Percentiles rank a stretch among this genome's conserved stretches.
Conservation (phyloP, 768 basidiomycete genomes). For the Tricholoma flavovirens region DNA sequence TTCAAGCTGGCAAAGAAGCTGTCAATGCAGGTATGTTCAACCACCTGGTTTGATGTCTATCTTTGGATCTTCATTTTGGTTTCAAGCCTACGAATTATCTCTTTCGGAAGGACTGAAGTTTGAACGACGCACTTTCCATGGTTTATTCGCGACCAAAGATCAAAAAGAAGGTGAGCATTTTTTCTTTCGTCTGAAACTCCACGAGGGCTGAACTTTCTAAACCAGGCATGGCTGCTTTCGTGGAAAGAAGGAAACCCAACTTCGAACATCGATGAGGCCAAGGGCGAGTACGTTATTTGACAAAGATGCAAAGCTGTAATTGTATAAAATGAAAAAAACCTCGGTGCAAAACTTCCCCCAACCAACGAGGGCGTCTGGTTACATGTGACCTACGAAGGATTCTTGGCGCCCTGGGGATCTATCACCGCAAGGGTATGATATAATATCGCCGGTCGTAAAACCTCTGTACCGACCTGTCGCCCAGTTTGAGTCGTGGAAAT, state of each 20-base stretch:
- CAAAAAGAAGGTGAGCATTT: slow-evolving; percentile 77
- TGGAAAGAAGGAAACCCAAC: slow-evolving; percentile 84
- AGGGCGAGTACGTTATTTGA: not conserved
- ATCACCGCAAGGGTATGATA: no score
- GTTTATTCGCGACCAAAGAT: slow-evolving; percentile 87
- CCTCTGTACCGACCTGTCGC: no score
- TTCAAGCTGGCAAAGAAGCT: slow-evolving; percentile 87
- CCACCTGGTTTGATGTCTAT: not conserved
- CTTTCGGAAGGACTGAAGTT: slow-evolving; percentile 80
- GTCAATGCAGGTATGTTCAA: slow-evolving; percentile 70
- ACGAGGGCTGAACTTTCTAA: slow-evolving; percentile 1
- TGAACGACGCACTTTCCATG: slow-evolving; percentile 88
- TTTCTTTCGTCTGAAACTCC: slow-evolving; percentile 21
- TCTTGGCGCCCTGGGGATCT: no score
- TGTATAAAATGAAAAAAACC: no score
- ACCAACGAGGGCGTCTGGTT: no score
- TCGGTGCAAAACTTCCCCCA: no score
- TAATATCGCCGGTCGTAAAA: no score
- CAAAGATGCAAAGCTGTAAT: no score
- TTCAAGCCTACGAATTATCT: slow-evolving; percentile 68
- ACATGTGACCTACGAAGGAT: no score
- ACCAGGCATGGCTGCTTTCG: slow-evolving; percentile 90
- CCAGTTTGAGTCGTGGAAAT: no score
- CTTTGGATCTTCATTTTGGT: not conserved
- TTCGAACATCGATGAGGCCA: slow-evolving; percentile 49